Conservation (phyloP, 176 grass and related monocot species). For the Chrysopogon serrulatus region DNA sequence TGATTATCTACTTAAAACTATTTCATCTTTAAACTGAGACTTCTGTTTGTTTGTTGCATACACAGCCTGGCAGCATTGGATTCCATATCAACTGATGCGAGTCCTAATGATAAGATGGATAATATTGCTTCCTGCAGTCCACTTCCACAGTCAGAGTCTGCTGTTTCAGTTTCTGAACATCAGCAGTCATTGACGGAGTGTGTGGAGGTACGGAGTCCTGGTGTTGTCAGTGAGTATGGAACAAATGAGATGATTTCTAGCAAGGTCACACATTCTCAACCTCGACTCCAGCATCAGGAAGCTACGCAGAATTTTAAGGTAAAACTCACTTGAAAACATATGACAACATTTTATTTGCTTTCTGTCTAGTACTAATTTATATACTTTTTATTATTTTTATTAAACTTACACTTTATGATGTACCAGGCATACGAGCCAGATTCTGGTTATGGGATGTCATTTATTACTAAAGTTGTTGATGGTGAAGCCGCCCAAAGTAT, state of each 20-base stretch:
- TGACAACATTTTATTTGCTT: slow-evolving; percentile 8
- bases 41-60: slow-evolving; percentile 12
- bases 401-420: slow-evolving; percentile 16
- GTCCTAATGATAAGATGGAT: slow-evolving; percentile 21
- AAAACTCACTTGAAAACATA: neutral
- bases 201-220: slow-evolving; percentile 9
- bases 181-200: slow-evolving; percentile 22
- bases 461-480: slow-evolving; percentile 50
- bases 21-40: neutral
- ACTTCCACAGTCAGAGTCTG: slow-evolving; percentile 31
- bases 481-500: slow-evolving; percentile 23
- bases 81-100: slow-evolving; percentile 23
- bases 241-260: slow-evolving; percentile 37
- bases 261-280: slow-evolving; percentile 31
- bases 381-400: neutral
- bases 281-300: slow-evolving; percentile 40
- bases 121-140: slow-evolving; percentile 15
- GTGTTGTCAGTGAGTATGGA: slow-evolving; percentile 34
- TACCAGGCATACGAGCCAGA: slow-evolving; percentile 52
- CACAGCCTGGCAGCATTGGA: slow-evolving; percentile 33
- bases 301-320: slow-evolving; percentile 39
- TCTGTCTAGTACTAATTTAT: neutral
- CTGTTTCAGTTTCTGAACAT: slow-evolving; percentile 31
- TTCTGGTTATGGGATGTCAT: slow-evolving; percentile 40
- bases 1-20: neutral